A percentile compares a stretch with the other conserved stretches of the same genome.
Conservation (phyloP, 768 basidiomycete genomes). For the Tulasnella sp. region DNA sequence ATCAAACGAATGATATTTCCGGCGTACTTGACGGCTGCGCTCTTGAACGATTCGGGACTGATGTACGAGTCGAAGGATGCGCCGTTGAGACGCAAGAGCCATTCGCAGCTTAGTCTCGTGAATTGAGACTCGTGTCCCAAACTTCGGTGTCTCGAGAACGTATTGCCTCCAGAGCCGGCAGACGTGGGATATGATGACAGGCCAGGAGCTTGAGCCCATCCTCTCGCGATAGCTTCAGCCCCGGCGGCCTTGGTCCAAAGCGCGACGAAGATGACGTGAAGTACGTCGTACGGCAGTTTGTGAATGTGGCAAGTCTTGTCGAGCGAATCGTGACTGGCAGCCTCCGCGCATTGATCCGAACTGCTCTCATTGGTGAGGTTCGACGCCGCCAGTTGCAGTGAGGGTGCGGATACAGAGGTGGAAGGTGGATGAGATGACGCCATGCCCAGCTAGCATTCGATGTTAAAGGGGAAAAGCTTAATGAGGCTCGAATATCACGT, state of each 20-base stretch:
- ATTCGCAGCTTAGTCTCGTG: background rate
- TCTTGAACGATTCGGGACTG: too few species aligned
- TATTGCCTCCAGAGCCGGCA: background rate
- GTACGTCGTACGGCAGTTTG: background rate
- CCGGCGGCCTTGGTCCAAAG: background rate
- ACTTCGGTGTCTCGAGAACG: constrained; percentile 24
- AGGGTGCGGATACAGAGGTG: too few species aligned
- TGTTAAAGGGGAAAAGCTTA: too few species aligned
- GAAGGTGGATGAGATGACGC: too few species aligned
- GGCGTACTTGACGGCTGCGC: too few species aligned
- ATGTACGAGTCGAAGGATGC: background rate
- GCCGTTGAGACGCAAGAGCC: background rate
- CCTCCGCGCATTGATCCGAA: too few species aligned
- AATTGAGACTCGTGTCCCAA: background rate
- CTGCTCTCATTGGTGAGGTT: too few species aligned
- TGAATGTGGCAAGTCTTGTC: background rate
- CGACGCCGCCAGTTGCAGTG: too few species aligned
- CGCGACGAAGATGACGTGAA: background rate
- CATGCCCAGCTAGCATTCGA: too few species aligned
- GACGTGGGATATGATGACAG: background rate
- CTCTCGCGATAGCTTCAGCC: background rate
- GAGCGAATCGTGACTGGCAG: too few species aligned
- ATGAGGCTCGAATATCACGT: too few species aligned
- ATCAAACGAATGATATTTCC: too few species aligned
- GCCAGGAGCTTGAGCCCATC: background rate